phyloP scores from a whole-genome alignment of 2,329 filamentous ascomycete genomes.

The Neopestalotiopsis rosae region DNA sequence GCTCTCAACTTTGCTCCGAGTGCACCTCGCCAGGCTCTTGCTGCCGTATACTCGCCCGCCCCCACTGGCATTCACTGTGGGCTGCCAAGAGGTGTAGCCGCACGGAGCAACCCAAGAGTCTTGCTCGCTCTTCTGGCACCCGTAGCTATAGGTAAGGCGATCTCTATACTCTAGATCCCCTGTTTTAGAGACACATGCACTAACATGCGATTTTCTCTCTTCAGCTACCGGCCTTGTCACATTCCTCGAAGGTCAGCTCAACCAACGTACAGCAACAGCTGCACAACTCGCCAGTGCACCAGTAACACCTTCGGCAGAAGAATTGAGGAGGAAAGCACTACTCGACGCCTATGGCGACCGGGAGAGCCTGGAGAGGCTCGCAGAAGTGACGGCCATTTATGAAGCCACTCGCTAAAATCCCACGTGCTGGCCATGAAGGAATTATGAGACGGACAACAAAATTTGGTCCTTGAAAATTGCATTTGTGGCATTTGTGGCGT shows the following conservation, averaged over 20 bases:
- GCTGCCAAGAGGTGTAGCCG: conserved; percentile 13
- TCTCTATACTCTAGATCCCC: neutral
- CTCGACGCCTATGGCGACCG: conserved; percentile 20
- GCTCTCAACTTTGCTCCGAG: conserved; percentile 19
- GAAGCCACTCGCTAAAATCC: conserved; percentile 14
- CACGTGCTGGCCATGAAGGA: neutral
- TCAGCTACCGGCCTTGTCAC: conserved; percentile 1
- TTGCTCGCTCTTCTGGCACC: neutral
- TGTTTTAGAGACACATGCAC: neutral
- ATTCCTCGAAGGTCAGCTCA: conserved; percentile 5
- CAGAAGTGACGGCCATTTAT: conserved; percentile 19
- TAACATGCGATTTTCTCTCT: neutral
- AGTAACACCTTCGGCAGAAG: conserved; percentile 2
- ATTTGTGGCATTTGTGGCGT: neutral
- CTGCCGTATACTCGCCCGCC: conserved; percentile 18
- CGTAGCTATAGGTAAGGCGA: conserved; percentile 3
- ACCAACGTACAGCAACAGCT: neutral
- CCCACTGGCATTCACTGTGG: conserved; percentile 21
- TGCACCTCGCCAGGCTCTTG: conserved; percentile 11
- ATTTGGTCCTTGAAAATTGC: neutral
- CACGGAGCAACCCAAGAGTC: conserved; percentile 12
- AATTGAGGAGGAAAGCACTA: conserved; percentile 12
- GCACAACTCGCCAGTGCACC: neutral
- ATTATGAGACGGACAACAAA: too few species aligned
- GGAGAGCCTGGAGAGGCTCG: conserved; percentile 18